Evolutionary conservation across 2,329 filamentous ascomycete species (phyloP).

Genomic region (Venturiaceae sp.): DNA sequence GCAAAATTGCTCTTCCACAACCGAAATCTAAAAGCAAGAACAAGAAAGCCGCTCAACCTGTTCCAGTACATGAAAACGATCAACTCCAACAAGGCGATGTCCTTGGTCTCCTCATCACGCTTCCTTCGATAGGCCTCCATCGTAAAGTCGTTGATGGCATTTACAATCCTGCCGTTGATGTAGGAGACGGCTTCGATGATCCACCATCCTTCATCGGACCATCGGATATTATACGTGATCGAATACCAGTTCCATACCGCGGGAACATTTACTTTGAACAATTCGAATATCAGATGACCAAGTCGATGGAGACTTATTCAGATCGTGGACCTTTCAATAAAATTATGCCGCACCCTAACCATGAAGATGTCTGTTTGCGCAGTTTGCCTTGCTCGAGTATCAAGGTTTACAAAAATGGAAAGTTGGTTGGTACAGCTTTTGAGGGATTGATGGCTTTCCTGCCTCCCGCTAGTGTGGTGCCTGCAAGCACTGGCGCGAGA

Average conservation of each 20-base stretch:
- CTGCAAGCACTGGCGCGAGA: constrained; percentile 62
- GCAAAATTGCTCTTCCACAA: constrained; percentile 53
- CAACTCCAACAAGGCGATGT: constrained; percentile 84
- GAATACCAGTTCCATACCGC: constrained; percentile 90
- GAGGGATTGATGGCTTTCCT: constrained; percentile 83
- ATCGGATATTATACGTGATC: constrained; percentile 82
- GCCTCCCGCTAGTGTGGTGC: constrained; percentile 61
- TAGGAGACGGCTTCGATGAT: constrained; percentile 48
- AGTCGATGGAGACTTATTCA: constrained; percentile 65
- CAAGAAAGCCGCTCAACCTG: constrained; percentile 21
- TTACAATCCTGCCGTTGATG: constrained; percentile 78
- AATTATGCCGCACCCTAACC: constrained; percentile 66
- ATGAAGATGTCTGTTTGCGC: constrained; percentile 63
- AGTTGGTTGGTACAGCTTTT: constrained; percentile 77
- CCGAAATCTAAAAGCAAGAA: constrained; percentile 27
- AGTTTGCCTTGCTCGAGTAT: constrained; percentile 81
- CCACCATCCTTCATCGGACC: constrained; percentile 10
- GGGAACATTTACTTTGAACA: constrained; percentile 90
- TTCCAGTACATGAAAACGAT: constrained; percentile 51
- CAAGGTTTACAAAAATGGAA: constrained; percentile 87
- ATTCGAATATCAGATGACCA: constrained; percentile 78
- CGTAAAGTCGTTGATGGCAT: constrained; percentile 78
- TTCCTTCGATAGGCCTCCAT: constrained; percentile 78
- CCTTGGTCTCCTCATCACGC: constrained; percentile 82
- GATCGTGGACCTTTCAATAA: constrained; percentile 46